Conservation (phyloP, 1,284 basidiomycete genomes). For the Apiotrichum montevideense region DNA sequence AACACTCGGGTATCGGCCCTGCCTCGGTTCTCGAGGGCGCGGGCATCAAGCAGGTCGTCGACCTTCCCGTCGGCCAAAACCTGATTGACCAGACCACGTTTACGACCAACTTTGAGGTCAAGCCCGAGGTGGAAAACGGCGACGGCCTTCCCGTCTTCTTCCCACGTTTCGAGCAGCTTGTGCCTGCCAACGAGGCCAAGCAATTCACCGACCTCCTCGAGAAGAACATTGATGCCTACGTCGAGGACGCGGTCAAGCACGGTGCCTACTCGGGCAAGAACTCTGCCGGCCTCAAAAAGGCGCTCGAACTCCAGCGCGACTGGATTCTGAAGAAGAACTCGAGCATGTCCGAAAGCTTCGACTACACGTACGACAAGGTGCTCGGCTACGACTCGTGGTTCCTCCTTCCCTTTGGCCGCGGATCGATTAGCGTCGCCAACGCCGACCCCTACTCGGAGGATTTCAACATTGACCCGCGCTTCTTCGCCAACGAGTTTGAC, state of each 20-base stretch:
- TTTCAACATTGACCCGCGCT: constrained; percentile 40
- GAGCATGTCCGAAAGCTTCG: constrained; percentile 36
- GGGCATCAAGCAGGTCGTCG: constrained; percentile 33
- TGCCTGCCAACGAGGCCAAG: constrained; percentile 20
- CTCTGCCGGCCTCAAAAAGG: constrained; percentile 22
- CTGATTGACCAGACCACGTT: constrained; percentile 47
- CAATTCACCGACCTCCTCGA: constrained; percentile 20
- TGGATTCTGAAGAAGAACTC: constrained; percentile 39
- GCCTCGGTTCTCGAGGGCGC: constrained; percentile 30
- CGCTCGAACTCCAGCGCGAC: constrained; percentile 39
- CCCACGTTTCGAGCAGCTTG: constrained; percentile 35
- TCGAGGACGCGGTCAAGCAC: constrained; percentile 32
- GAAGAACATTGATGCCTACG: constrained; percentile 34
- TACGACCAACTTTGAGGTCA: constrained; percentile 25
- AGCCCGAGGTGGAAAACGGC: constrained; percentile 15
- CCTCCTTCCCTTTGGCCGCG: constrained; percentile 42
- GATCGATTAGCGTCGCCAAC: constrained; percentile 34
- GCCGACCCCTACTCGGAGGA: constrained; percentile 28
- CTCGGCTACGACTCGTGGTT: constrained; percentile 45
- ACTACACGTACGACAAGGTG: constrained; percentile 27
- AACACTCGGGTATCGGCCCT: constrained; percentile 48
- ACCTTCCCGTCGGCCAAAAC: constrained; percentile 45
- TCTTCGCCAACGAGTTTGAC: constrained; percentile 40
- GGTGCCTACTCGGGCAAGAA: constrained; percentile 22
- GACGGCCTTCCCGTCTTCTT: constrained; percentile 21